phyloP scores from a whole-genome alignment of 2,329 filamentous ascomycete genomes.

The Xylaria sp. region DNA sequence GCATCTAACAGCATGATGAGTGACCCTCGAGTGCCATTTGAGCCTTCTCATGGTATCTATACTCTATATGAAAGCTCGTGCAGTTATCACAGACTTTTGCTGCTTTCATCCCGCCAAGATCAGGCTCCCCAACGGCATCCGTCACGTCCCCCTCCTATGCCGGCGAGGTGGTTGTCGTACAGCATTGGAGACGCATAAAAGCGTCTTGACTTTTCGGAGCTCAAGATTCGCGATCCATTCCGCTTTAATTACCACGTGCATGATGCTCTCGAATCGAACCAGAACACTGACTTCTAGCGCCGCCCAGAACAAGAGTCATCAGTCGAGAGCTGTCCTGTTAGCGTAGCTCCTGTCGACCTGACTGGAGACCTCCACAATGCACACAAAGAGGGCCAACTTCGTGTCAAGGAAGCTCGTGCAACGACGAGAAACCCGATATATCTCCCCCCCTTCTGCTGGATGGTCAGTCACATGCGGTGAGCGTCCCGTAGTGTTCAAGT shows the following conservation, averaged over 20 bases:
- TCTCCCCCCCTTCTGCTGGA: slow-evolving; percentile 7
- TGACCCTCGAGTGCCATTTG: not conserved
- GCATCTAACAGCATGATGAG: not conserved
- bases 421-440: slow-evolving; percentile 15
- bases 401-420: slow-evolving; percentile 20
- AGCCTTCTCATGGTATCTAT: not conserved
- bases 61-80: not conserved
- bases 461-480: slow-evolving; percentile 33
- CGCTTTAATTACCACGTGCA: slow-evolving; percentile 45
- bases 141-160: slow-evolving; percentile 30
- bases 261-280: slow-evolving; percentile 31
- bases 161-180: slow-evolving; percentile 45
- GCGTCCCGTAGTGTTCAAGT: slow-evolving; percentile 6
- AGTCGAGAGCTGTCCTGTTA: slow-evolving; percentile 7
- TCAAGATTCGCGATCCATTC: slow-evolving; percentile 41
- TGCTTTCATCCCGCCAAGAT: slow-evolving; percentile 9
- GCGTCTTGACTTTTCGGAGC: slow-evolving; percentile 37
- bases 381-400: slow-evolving; percentile 14
- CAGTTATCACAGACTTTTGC: not conserved
- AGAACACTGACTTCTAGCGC: slow-evolving; percentile 1
- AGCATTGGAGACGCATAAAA: slow-evolving; percentile 26
- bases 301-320: not conserved
- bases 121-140: slow-evolving; percentile 31
- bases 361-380: slow-evolving; percentile 11
- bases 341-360: slow-evolving; percentile 13